Base-by-base conservation (phyloP, 306 rosid genomes). In the Neltuma alba region DNA sequence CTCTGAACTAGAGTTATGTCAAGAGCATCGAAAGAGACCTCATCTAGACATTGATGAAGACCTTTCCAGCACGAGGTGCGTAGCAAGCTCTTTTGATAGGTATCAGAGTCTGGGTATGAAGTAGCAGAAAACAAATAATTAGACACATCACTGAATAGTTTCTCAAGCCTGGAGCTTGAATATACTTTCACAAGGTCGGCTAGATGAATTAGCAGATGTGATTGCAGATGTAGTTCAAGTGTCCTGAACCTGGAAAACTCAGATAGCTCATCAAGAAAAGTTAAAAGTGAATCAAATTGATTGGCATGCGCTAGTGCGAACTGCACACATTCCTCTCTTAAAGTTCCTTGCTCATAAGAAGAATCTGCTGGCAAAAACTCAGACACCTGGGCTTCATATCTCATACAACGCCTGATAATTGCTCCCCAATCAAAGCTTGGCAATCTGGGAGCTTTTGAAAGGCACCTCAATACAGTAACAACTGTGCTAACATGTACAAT, bases 361-460 rank as follows among this genome's bases (percentile, higher is more conserved):
- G 87, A 77, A 62, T 85, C 89, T 33, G 76, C 65, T 11, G 75
- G 74, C 64, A 82, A 73, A 58, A 80, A 82, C 38, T 75, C 84
- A 5, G 80, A 72, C 81, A 84, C 83, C 83, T 87, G 90, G 62
- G 87, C 79, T 76, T 89, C 98, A 74, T 87, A 91, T 87, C 92
- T 90, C 96, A 95, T 91, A 83, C 92, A 93, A 68, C 99, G 93
- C 84, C 98, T 87, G 62, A 92, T 76, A 65, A 87, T 83, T 74
- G 86, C 88, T 69, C 97, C 98, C 99, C 99, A 95, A 70, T 95
- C 94, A 83, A 95, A 78, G 81, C 82, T 75, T 18, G 98, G 99
- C 89, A 95, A 86, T 82, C 98, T 88, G 80, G 98, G 97, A 84
- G 98, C 96, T 87, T 87, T 85, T 78, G 97, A 86, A 79, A 95